Evolutionary conservation across 176 grass and related monocot species (phyloP).

Genomic region (Oryza coarctata): DNA sequence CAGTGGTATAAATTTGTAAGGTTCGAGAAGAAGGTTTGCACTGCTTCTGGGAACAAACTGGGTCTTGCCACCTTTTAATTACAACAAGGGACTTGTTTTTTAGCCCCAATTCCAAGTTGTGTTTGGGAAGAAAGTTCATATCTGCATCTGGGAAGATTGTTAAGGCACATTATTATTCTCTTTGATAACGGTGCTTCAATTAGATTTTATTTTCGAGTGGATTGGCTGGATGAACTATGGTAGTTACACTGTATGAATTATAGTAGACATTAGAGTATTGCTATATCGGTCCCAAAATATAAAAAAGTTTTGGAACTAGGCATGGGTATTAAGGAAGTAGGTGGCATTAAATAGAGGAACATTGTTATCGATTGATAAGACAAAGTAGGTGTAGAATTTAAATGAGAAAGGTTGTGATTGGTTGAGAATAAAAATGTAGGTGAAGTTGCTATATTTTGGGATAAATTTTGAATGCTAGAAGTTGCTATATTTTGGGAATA

Average conservation of each 20-base stretch:
- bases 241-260: not conserved
- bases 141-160: conserved; percentile 1
- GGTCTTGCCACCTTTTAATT: not conserved
- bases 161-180: not conserved
- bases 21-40: not conserved
- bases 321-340: too few species aligned
- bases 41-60: not conserved
- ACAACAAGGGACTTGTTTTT: not conserved
- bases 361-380: too few species aligned
- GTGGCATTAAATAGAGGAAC: too few species aligned
- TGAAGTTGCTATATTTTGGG: too few species aligned
- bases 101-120: not conserved
- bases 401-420: too few species aligned
- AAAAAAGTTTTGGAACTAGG: too few species aligned
- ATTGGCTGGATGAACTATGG: not conserved
- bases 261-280: not conserved
- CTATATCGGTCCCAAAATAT: too few species aligned
- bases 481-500: too few species aligned
- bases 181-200: not conserved
- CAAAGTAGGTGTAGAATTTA: too few species aligned
- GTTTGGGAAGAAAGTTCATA: not conserved
- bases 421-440: too few species aligned
- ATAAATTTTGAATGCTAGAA: too few species aligned
- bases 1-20: not conserved
- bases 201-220: not conserved